Evolutionary conservation across 164 flowering plant species (phyloP), one percentile per base, ranked within the genome.

Genomic region (Chloranthus sessilifolius): DNA sequence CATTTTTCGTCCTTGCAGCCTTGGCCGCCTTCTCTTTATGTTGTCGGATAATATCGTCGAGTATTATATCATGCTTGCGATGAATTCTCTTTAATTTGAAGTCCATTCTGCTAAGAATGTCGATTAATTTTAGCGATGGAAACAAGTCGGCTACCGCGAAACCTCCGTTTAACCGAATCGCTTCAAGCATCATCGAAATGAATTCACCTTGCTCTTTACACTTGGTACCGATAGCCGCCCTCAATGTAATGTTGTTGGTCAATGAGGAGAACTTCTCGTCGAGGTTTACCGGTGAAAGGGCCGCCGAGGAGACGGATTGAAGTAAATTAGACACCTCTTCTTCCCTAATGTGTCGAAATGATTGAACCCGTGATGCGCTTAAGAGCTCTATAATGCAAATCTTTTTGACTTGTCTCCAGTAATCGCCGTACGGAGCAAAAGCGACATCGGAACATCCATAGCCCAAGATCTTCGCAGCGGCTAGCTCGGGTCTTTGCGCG

Each of bases 381-480:
- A 74, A 25, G 27, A 74, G 68, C 44, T 71, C 73, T 28, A 53
- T 2, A 1, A 40, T 34, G 52, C 67, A 67, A 50, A 74, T 59
- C 46, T 62, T 74, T 2, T 68, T 38, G 23, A 74, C 20, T 14
- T 70, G 67, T 24, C 70, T 52, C 78, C 78, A 74, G 40, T 61
- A 67, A 19, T 43, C 53, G 5, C 73, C 71, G 34, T 56, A 74
- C 2, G 75, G 75, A 10, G 78, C 17, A 28, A 66, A 65, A 10
- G 35, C 58, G 1, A 70, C 41, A 40, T 50, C 34, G 20, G 28
- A 30, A 12, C 29, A 55, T 15, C 47, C 61, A 38, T 58, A 58
- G 7, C 47, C 4, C 20, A 54, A 17, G n/a, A 46, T 46, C 36
- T 26, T 51, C 1, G 49, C 21, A 5, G 43, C 42, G 17, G 57